phyloP scores from a whole-genome alignment of 495 filamentous ascomycete species.

The Podospora pseudopauciseta region DNA sequence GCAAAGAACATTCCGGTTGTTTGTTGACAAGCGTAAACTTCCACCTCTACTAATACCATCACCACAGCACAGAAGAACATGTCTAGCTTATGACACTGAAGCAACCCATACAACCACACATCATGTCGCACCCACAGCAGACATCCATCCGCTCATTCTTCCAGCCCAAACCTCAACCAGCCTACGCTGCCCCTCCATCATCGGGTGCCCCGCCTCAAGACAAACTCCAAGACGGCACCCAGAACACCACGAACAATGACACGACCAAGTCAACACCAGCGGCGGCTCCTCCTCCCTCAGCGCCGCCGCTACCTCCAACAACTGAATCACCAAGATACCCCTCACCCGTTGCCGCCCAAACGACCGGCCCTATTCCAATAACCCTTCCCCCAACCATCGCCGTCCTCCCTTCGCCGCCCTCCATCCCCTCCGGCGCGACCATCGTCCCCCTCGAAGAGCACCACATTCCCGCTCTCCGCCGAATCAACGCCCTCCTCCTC shows the following conservation, averaged over 20 bases:
- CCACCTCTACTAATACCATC: neutral
- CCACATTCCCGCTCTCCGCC: slow-evolving; percentile 69
- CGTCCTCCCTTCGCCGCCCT: slow-evolving; percentile 27
- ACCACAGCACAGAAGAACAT: neutral
- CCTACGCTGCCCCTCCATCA: slow-evolving; percentile 28
- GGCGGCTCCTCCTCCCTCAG: slow-evolving; percentile 22
- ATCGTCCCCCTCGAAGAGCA: slow-evolving; percentile 56
- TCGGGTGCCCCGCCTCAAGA: slow-evolving; percentile 18
- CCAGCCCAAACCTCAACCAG: slow-evolving; percentile 26
- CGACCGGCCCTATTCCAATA: slow-evolving; percentile 12
- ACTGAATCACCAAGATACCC: slow-evolving; percentile 26
- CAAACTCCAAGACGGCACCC: neutral
- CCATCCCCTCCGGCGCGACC: slow-evolving; percentile 47
- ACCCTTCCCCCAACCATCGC: slow-evolving; percentile 35
- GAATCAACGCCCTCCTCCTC: slow-evolving; percentile 78
- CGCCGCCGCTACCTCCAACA: slow-evolving; percentile 15
- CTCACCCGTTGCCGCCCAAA: neutral
- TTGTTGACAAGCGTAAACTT: neutral
- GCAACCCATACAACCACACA: neutral
- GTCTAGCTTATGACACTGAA: neutral
- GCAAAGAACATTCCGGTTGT: neutral
- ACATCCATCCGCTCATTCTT: slow-evolving; percentile 50
- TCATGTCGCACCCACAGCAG: slow-evolving; percentile 36
- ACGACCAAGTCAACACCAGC: slow-evolving; percentile 15
- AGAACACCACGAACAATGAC: neutral